Conservation (phyloP, 805 yeast species). For the Starmerella roubikii region DNA sequence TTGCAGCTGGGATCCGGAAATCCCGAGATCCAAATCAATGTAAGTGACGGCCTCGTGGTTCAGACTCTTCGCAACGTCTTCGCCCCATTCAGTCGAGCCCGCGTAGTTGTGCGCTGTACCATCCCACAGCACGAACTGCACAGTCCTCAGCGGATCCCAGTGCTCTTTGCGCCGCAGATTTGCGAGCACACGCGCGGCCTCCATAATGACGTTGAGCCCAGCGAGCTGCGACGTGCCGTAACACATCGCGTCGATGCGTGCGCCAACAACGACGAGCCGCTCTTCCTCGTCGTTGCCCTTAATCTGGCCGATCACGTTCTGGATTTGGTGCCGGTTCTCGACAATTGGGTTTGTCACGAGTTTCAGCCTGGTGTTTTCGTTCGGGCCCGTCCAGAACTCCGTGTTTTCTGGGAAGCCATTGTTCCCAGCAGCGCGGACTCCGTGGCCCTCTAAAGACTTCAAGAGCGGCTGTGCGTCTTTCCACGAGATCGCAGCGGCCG, state of each 20-base stretch:
- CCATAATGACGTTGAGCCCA: conserved; percentile 60
- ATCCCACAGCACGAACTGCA: conserved; percentile 74
- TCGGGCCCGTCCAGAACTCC: conserved; percentile 36
- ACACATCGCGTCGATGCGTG: conserved; percentile 65
- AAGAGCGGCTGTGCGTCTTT: conserved; percentile 44
- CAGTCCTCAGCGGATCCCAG: conserved; percentile 75
- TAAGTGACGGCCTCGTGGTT: conserved; percentile 51
- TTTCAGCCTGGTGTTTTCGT: conserved; percentile 19
- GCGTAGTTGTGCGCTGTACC: conserved; percentile 69
- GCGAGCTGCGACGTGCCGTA: conserved; percentile 62
- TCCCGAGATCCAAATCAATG: conserved; percentile 57
- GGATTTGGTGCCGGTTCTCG: conserved; percentile 43
- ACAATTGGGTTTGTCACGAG: conserved; percentile 33
- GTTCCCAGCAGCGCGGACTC: conserved; percentile 29
- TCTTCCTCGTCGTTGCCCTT: conserved; percentile 69
- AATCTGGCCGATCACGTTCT: conserved; percentile 70
- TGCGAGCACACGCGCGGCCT: conserved; percentile 55
- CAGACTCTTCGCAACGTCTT: conserved; percentile 39
- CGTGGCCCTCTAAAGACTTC: conserved; percentile 28
- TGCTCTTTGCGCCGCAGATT: conserved; percentile 46
- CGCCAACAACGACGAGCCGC: conserved; percentile 58
- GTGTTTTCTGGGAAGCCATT: conserved; percentile 23
- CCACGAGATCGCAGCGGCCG: conserved; percentile 67
- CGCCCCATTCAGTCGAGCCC: conserved; percentile 71
- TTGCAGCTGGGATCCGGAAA: conserved; percentile 35